A percentile compares a stretch with the other conserved stretches of the same genome.
Conservation (phyloP, 2,329 filamentous ascomycete genomes). For the Alternaria conjuncta region DNA sequence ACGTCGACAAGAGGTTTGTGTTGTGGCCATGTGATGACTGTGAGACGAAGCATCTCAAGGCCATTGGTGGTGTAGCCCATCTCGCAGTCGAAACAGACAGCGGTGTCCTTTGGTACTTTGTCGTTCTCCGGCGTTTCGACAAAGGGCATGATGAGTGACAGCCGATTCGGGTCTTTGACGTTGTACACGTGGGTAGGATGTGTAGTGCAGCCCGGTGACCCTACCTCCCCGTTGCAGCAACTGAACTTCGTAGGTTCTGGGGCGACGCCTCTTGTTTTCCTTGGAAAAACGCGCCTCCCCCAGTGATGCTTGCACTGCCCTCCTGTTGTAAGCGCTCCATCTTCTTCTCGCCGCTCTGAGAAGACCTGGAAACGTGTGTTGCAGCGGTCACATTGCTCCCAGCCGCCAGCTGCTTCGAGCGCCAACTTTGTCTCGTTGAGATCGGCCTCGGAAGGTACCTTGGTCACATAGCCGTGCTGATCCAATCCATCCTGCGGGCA, state of each 20-base stretch:
- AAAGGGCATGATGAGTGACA: conserved; percentile 82
- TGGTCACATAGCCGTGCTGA: conserved; percentile 76
- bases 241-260: conserved; percentile 66
- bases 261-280: conserved; percentile 60
- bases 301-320: conserved; percentile 84
- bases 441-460: conserved; percentile 68
- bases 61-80: conserved; percentile 95
- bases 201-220: conserved; percentile 78
- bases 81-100: conserved; percentile 91
- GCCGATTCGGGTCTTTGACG: conserved; percentile 73
- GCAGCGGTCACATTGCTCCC: conserved; percentile 90
- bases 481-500: conserved; percentile 70
- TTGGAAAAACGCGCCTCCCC: conserved; percentile 67
- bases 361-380: conserved; percentile 88
- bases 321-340: conserved; percentile 78
- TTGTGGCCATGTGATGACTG: conserved; percentile 84
- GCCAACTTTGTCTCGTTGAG: conserved; percentile 71
- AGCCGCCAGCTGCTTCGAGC: conserved; percentile 72
- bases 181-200: conserved; percentile 85
- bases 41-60: conserved; percentile 87
- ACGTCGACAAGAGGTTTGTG: conserved; percentile 80
- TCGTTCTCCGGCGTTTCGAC: conserved; percentile 74
- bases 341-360: conserved; percentile 76
- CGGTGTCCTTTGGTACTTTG: conserved; percentile 53
- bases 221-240: conserved; percentile 80